phyloP scores from a whole-genome alignment of 2,329 filamentous ascomycete species.

The Alternaria arborescens region DNA sequence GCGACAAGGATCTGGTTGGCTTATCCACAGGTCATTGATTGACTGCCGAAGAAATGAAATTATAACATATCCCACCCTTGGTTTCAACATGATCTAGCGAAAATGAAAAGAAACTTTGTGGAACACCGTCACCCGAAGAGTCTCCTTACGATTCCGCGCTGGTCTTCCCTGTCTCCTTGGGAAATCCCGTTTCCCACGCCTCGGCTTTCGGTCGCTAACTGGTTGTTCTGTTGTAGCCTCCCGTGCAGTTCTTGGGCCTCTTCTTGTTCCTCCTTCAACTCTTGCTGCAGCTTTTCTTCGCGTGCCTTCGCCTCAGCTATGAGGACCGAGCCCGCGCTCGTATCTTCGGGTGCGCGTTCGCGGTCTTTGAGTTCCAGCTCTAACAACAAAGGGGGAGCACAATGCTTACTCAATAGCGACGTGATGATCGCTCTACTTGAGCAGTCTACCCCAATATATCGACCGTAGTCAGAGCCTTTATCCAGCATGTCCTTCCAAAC shows the following conservation, averaged over 20 bases:
- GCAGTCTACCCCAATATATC: no score
- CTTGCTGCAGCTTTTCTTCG: neutral
- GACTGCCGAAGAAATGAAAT: neutral
- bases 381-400: no score
- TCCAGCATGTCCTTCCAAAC: no score
- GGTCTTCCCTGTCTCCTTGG: neutral
- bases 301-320: neutral
- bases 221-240: neutral
- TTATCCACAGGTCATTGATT: neutral
- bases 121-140: neutral
- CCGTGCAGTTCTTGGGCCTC: neutral
- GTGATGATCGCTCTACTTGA: no score
- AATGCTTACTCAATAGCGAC: no score
- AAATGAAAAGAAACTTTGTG: neutral
- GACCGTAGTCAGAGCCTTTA: no score
- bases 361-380: no score
- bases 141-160: neutral
- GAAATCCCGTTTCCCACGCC: no score
- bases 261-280: neutral
- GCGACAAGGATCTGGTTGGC: neutral
- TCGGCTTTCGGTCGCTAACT: no score
- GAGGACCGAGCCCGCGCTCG: neutral
- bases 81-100: neutral
- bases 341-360: no score
- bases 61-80: neutral